Evolutionary conservation across 2,329 filamentous ascomycete species (phyloP), one percentile per base, ranked within the genome.

Genomic region (Microcyclospora pomicola): DNA sequence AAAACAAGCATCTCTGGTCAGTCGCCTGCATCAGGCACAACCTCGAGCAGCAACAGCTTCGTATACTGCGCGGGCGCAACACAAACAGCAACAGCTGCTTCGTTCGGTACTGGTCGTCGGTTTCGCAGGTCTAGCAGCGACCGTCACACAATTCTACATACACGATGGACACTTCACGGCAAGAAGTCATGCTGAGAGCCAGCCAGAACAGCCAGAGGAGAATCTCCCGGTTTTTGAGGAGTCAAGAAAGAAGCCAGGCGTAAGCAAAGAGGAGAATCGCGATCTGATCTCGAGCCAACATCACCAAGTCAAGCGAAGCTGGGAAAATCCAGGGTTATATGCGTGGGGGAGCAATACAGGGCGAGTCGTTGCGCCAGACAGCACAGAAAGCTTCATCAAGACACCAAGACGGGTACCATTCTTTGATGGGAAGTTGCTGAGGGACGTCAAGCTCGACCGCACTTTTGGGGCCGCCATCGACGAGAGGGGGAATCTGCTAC

Each of bases 321-420:
- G 75, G 67, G 75, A 77, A 60, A 78, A 82, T 42, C 88, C 91
- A 0, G 91, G 87, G 2, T 81, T 96, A 0, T 96, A 93, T 61
- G 77, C 81, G 5, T 98, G 91, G 88, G 91, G 91, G 0, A 85
- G 81, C 13, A 98, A 98, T 52, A 66, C 68, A 12, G 84, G 86
- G 42, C 73, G 73, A 49, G 87, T 94, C n/a, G 83, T 82, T 29
- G 86, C 87, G 31, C 86, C 87, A 1, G 77, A 81, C 45, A 88
- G 82, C 7, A 71, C 80, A 36, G 86, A 94, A 38, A 65, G 67
- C 24, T 72, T 79, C 44, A 69, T 96, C 57, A 95, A 93, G 63
- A 76, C 73, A 2, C 87, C 91, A 11, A 69, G 80, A 41, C 72
- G 86, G 42, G 76, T 96, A 52, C 49, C 71, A 0, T 91, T 79